Conservation (phyloP, 352 stramenopile species). For the Globisporangium splendens region DNA sequence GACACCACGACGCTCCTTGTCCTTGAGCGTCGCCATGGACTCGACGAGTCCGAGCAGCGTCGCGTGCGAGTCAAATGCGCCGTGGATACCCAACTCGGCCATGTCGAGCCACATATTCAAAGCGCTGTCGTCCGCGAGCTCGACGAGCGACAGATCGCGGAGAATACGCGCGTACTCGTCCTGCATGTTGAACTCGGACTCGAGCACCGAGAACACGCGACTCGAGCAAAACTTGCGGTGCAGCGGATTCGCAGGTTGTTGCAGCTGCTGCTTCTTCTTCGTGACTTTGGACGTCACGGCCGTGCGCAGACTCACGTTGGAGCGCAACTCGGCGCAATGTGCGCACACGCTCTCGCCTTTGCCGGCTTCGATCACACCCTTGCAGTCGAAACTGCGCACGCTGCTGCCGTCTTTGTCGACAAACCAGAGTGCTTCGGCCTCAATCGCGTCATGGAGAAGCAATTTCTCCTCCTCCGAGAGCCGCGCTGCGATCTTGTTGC, state of each 20-base stretch:
- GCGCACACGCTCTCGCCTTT: constrained; percentile 42
- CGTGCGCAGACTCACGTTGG: constrained; percentile 48
- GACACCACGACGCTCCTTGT: constrained; percentile 73
- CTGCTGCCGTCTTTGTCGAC: constrained; percentile 73
- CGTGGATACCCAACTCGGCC: constrained; percentile 62
- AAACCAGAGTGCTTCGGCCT: constrained; percentile 73
- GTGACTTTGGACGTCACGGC: constrained; percentile 22
- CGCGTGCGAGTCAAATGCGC: constrained; percentile 58
- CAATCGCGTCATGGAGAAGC: constrained; percentile 67
- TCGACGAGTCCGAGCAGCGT: constrained; percentile 62
- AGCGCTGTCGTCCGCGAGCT: constrained; percentile 33
- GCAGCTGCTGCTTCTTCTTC: constrained; percentile 33
- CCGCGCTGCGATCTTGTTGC: constrained; percentile 2
- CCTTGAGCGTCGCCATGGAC: constrained; percentile 67
- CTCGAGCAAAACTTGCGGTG: constrained; percentile 58
- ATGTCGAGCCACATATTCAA: constrained; percentile 66
- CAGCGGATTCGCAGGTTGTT: constrained; percentile 34
- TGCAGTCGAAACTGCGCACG: constrained; percentile 68
- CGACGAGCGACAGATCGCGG: constrained; percentile 49
- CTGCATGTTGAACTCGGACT: constrained; percentile 53
- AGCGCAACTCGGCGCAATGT: constrained; percentile 42
- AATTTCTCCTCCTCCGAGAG: constrained; percentile 42
- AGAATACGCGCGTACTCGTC: constrained; percentile 46
- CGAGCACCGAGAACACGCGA: constrained; percentile 46
- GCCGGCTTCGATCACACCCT: constrained; percentile 34